Base-by-base conservation (phyloP, 2,329 filamentous ascomycete genomes). In the Nothophaeocryptopus gaeumannii region DNA sequence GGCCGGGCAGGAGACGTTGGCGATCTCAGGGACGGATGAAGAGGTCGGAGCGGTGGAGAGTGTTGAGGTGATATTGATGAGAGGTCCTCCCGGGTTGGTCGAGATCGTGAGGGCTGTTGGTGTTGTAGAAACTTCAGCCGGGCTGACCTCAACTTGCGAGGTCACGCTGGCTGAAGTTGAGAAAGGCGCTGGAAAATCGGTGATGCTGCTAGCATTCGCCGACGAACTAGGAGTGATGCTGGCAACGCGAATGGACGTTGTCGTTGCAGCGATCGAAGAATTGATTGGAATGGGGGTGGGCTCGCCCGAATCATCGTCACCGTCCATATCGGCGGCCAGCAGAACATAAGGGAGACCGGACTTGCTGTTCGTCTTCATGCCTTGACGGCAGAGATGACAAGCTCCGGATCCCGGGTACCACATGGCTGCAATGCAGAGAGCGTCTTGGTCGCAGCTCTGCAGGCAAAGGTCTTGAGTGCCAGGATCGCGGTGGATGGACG, bases 331-430 rank as follows among this genome's bases (percentile, higher is more conserved):
- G 11, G 52, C 57, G 26, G 53, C 52, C 10, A 59, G 39, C 10
- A 59, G 34, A 9, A 56, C 49, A 34, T 58, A 58, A 13, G 51
- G 42, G 14, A 59, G 40, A 29, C 44, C 39, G 2, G 37, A 38
- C 13, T 31, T 46, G 31, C 40, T 39, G 12, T 51, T 46, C 9
- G 55, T 29, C 14, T 61, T 46, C 14, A 62, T 45, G 13, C 50
- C 58, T 37, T 58, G 55, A 14, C 57, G 54, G 45, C 61, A 63
- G 10, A 60, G 47, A 31, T 57, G 45, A 45, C 61, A 63, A 26
- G 50, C 36, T 11, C 40, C 50, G 12, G 45, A 46, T 10, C 38
- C 45, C 33, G 51, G 33, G 11, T 53, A 53, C 58, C 58, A 63
- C 32, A 53, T 54, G 3, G 51, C 58, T 15, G 56, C 61, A 10